Evolutionary conservation across 129 eudicot species (phyloP), one percentile per base, ranked within the genome.

Genomic region (Escallonia herrerae): DNA sequence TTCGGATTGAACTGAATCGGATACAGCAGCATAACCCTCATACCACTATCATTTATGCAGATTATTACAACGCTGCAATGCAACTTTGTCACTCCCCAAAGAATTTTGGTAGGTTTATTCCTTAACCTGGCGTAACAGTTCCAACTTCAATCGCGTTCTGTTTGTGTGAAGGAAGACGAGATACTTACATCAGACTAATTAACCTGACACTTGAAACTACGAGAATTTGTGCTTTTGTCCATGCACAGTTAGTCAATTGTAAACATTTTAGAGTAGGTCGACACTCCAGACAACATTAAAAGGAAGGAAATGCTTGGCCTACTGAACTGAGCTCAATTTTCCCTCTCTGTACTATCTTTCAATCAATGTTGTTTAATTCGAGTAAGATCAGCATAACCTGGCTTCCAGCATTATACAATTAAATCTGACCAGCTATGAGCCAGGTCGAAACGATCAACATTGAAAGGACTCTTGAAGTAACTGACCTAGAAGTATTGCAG

Each of bases 61-160:
- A 83, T 60, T 79, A 83, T 56, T 83, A 79, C 76, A 76, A 83
- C n/a, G 77, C 89, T 38, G 80, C 75, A 0, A 62, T 76, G 77
- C 76, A 71, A 51, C 2, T 73, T 49, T 83, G 65, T 43, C 77
- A 6, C 22, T 73, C 70, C 41, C 89, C 89, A 39, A 6, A 72
- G 15, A 45, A 73, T 65, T 79, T 58, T 43, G 89, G 89, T 83
- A 65, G 4, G 15, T 40, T 60, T 33, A n/a, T n/a, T 3, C 7
- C 14, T 53, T 7, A 12, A 53, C 22, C 33, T 11, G 5, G 14
- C 13, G 14, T 53, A 53, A 12, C 22, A 13, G 5, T 12, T 11
- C 5, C 14, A 11, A 13, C 33, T n/a, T 7, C 12, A 51, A 3
- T 3, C 12, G 4, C 4, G 56, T 12, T 3, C n/a, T 6, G 13